These are phyloP conservation scores for Triticum monococcum DNA, from an alignment of 176 grass and related monocot genomes.

Conservation along the genomic window DNA sequence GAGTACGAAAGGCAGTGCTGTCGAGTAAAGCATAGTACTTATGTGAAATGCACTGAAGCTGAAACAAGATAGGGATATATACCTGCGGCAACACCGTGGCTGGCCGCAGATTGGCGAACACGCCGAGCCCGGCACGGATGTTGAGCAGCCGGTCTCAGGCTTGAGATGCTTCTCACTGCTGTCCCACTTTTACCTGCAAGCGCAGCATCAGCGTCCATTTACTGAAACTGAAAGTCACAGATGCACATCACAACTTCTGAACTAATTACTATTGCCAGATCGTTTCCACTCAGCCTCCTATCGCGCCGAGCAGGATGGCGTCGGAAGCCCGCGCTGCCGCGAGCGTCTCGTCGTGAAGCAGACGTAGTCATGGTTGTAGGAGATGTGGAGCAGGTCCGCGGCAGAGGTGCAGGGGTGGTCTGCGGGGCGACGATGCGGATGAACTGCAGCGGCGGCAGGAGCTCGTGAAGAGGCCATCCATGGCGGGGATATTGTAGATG, in stretches of 20 bases:
- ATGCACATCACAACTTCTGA: neutral
- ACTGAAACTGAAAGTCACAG: neutral
- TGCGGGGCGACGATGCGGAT: too few relatives aligned
- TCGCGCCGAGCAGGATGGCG: constrained; percentile 62
- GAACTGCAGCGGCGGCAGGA: too few relatives aligned
- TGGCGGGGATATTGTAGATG: too few relatives aligned
- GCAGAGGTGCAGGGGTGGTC: too few relatives aligned
- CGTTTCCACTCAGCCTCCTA: constrained; percentile 69
- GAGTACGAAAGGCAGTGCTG: neutral
- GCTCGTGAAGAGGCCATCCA: too few relatives aligned
- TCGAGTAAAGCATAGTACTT: neutral
- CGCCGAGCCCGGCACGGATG: constrained; percentile 60
- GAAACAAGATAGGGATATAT: neutral
- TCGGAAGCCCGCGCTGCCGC: neutral
- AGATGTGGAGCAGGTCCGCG: too few relatives aligned
- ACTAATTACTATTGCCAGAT: neutral
- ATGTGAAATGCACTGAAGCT: neutral
- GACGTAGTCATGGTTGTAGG: too few relatives aligned
- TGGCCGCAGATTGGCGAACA: constrained; percentile 84
- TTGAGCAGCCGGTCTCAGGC: constrained; percentile 90
- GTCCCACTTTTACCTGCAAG: constrained; percentile 89
- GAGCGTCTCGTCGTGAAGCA: too few relatives aligned
- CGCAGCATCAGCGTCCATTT: neutral
- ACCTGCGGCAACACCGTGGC: constrained; percentile 82
- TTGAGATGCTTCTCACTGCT: constrained; percentile 92